Base-by-base conservation (phyloP, 169 alveolate genomes). In the Plasmodium ovale region DNA sequence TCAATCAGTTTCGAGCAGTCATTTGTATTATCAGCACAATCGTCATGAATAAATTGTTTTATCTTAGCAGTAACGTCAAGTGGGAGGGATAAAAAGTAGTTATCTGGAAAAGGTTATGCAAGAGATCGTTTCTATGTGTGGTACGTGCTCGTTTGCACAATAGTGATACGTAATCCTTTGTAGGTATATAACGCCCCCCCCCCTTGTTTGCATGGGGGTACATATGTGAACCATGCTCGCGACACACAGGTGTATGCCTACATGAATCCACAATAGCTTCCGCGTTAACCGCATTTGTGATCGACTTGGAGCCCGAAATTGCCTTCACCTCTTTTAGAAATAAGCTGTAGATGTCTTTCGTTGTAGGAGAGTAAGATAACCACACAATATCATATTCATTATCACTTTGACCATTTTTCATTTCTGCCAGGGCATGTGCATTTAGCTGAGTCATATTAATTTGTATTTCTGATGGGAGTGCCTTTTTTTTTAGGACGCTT, bases 241-340 rank as follows among this genome's bases (percentile, higher is more conserved):
- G n/a, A n/a, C n/a, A n/a, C n/a, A n/a, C n/a, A n/a, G n/a, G n/a
- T n/a, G n/a, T n/a, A n/a, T n/a, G 25, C 68, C n/a, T 74, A 77
- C 88, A 77, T 5, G 88, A 60, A 62, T 77, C 88, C 3, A 77
- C 69, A 23, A 39, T 33, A 12, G 74, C 73, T 12, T 60, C 77
- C 16, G 5, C 33, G 6, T 23, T 37, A 37, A 27, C 16, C 1
- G 3, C 31, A 62, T 39, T 25, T 7, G 7, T 29, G 21, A 47
- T 1, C 1, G 9, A 31, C 1, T 77, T 9, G 14, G 47, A 27
- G 12, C 44, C 19, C 3, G 54, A 27, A 3, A 25, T 67, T 9
- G 27, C n/a, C 19, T 29, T 77, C 2, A 62, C 54, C 2, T 77
- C 65, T 16, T 39, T 60, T 23, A 77, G 14, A 37, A 33, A 54